Percentiles rank a stretch among this genome's conserved stretches.
Conservation (phyloP, 1,284 basidiomycete species). For the Boletus semigastroideus region DNA sequence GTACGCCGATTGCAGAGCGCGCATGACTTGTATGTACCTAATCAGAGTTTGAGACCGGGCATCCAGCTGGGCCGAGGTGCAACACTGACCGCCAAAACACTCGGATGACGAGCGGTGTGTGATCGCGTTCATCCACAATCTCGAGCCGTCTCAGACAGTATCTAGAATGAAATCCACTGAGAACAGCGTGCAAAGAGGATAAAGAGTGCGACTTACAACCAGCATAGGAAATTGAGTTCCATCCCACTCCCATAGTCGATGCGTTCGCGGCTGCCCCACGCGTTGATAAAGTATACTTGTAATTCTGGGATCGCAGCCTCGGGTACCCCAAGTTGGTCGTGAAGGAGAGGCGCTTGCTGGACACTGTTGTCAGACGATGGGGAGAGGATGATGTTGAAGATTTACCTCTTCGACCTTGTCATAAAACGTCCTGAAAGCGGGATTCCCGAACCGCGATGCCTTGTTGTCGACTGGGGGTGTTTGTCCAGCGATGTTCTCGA, state of each 20-base stretch:
- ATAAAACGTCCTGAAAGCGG: slow-evolving; percentile 92
- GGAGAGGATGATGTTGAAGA: background rate
- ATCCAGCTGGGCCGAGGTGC: background rate
- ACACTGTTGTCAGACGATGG: background rate
- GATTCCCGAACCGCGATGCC: slow-evolving; percentile 94
- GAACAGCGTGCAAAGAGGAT: background rate
- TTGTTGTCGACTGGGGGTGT: slow-evolving; percentile 91
- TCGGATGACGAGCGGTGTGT: slow-evolving; percentile 74
- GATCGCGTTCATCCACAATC: slow-evolving; percentile 67
- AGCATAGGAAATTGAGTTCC: slow-evolving; percentile 97
- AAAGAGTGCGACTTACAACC: slow-evolving; percentile 70
- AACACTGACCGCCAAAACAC: slow-evolving; percentile 84
- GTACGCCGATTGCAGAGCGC: slow-evolving; percentile 88
- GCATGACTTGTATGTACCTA: slow-evolving; percentile 87
- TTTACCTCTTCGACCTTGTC: slow-evolving; percentile 75
- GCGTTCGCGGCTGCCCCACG: slow-evolving; percentile 89
- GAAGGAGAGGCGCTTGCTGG: slow-evolving; percentile 51
- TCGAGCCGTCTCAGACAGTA: slow-evolving; percentile 80
- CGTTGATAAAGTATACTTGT: slow-evolving; percentile 79
- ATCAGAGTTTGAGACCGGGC: background rate
- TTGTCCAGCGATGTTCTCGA: slow-evolving; percentile 62
- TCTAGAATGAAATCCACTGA: slow-evolving; percentile 41
- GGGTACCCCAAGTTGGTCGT: slow-evolving; percentile 56
- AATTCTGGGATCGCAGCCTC: slow-evolving; percentile 58
- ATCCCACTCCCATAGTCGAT: slow-evolving; percentile 99